These are phyloP conservation scores for Gastrolobium villosum DNA, from an alignment of 306 rosid species.

Conservation along the genomic window DNA sequence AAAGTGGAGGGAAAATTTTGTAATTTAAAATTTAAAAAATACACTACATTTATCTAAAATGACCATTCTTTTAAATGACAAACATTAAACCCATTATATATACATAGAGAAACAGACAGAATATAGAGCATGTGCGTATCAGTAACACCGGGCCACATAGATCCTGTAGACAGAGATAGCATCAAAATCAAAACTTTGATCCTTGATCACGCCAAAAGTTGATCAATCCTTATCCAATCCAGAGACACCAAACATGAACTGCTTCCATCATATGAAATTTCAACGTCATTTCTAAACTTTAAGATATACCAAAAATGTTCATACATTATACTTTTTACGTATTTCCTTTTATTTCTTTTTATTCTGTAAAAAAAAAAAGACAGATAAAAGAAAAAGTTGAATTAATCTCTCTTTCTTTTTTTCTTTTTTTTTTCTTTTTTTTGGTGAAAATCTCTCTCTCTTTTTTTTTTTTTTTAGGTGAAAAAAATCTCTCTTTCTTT, in stretches of 20 bases:
- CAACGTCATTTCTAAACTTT: constrained; percentile 39
- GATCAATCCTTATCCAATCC: not conserved
- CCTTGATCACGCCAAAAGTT: not conserved
- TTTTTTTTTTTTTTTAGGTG: too few relatives aligned
- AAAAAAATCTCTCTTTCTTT: not conserved
- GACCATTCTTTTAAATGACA: too few relatives aligned
- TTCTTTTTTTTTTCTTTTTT: too few relatives aligned
- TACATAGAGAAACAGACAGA: constrained; percentile 30
- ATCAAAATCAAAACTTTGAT: constrained; percentile 2
- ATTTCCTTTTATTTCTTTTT: not conserved
- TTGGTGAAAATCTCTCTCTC: too few relatives aligned
- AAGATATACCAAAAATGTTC: not conserved
- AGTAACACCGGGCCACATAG: constrained; percentile 53
- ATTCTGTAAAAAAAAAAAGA: not conserved
- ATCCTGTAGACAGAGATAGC: constrained; percentile 3
- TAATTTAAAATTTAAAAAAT: too few relatives aligned
- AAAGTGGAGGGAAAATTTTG: too few relatives aligned
- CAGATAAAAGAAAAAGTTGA: not conserved
- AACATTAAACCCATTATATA: too few relatives aligned
- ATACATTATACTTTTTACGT: not conserved
- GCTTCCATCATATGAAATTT: constrained; percentile 25
- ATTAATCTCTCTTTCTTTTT: not conserved
- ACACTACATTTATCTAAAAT: too few relatives aligned
- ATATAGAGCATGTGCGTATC: constrained; percentile 57
- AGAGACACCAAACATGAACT: not conserved